A percentile compares a stretch with the other conserved stretches of the same genome.
Conservation (phyloP, 192 early-diverging fungal species). For the Martensiomyces pterosporus region DNA sequence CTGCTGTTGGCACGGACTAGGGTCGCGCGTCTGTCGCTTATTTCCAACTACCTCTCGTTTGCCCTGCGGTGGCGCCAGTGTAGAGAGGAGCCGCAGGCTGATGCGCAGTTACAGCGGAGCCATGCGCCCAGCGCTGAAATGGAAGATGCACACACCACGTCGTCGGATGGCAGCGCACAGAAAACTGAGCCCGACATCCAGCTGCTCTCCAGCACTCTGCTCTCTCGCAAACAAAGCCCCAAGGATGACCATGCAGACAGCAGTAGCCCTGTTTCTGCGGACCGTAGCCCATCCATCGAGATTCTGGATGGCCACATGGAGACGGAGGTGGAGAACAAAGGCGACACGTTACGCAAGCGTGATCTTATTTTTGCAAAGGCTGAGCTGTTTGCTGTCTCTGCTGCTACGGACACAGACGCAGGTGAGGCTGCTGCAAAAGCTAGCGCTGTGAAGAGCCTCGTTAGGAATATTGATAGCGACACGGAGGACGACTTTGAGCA, state of each 20-base stretch:
- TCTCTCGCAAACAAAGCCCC: too few relatives aligned
- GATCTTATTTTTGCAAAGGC: neutral
- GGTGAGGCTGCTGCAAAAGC: too few relatives aligned
- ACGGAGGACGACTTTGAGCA: constrained; percentile 11
- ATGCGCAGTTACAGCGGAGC: too few relatives aligned
- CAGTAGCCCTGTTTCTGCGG: too few relatives aligned
- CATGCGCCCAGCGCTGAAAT: too few relatives aligned
- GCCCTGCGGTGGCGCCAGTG: constrained; percentile 27
- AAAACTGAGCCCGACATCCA: neutral
- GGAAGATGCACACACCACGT: too few relatives aligned
- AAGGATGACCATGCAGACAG: too few relatives aligned
- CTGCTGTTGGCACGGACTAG: constrained; percentile 7
- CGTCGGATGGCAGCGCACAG: too few relatives aligned
- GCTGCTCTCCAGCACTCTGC: neutral
- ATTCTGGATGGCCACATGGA: neutral
- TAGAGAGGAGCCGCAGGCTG: neutral
- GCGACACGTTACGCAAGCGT: neutral
- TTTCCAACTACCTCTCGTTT: constrained; percentile 32
- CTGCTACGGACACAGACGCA: neutral
- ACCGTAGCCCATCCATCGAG: too few relatives aligned
- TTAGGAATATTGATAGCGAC: constrained; percentile 15
- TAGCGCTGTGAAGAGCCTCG: too few relatives aligned
- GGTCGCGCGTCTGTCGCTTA: constrained; percentile 18
- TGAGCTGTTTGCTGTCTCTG: neutral
- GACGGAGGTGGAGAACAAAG: neutral